Evolutionary conservation across 1,284 basidiomycete species (phyloP), one percentile per base, ranked within the genome.

Genomic region (Moesziomyces parantarcticus): DNA sequence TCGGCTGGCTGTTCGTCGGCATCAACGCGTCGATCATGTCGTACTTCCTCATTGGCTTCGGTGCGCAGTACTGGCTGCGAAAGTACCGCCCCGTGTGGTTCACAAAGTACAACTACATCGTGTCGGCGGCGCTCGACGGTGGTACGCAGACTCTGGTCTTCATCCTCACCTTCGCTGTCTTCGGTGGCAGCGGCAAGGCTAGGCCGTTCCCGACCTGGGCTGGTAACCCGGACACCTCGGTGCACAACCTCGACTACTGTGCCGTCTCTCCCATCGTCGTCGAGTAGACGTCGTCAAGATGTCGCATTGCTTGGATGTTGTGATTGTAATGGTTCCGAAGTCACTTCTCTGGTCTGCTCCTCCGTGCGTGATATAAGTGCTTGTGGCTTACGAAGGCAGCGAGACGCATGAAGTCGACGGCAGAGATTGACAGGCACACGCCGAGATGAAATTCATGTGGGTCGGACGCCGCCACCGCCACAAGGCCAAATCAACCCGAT

Each of bases 61-160:
- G 54, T 43, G 51, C 57, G 21, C 72, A 75, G 50, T 72, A 50
- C 46, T 72, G 58, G 52, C 55, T 75, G n/a, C 55, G 72, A 40
- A 67, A 47, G 41, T 63, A 59, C 48, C 52, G 59, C 42, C 69
- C 69, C 9, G 45, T 32, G 23, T 61, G 54, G 50, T 72, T 67
- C 85, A 85, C 86, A 79, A 88, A 89, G 79, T 90, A 90, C 84
- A 91, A 90, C 83, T 91, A 89, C 78, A 87, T 91, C 59, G 84
- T 91, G 2, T 89, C 88, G 11, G 90, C 89, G 39, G 90, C 89
- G 5, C 82, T 90, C 22, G 64, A 73, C 56, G 64, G 64, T 34
- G 70, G 70, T 47, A 59, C 65, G 20, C 89, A 90, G 78, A 86
- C 89, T 47, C 88, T 90, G 86, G 87, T 89, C 42, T 90, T 91